Evolutionary conservation across 2,329 filamentous ascomycete genomes (phyloP), one percentile per base, ranked within the genome.

Genomic region (Seiridium cupressi): DNA sequence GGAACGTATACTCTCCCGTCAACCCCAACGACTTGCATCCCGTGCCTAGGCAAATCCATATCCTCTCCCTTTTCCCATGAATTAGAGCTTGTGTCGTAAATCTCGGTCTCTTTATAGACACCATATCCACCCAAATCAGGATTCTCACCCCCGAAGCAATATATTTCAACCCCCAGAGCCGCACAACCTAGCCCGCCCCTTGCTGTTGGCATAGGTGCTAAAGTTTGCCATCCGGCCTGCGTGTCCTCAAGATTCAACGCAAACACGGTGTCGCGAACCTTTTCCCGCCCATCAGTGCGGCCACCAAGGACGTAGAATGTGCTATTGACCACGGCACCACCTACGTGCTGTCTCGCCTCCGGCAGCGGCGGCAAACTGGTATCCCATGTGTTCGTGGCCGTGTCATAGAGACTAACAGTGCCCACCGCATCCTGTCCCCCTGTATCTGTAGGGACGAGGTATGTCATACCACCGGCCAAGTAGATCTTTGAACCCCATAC

Each of bases 231-330:
- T 7, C 51, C 51, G 3, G 56, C 56, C 40, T 10, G 13, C 40
- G 32, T 6, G 11, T 60, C 40, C 11, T 13, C 35, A 4, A 60
- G 18, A 32, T 60, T 44, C 5, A 60, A 44, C n/a, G 51, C 51
- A 35, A 60, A 60, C n/a, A 60, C 58, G 34, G 51, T 48, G n/a
- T 44, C 58, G 31, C 44, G 51, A 4, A 60, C 51, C 36, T 75
- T 74, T 26, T 60, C 54, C 34, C 72, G 69, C 0, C 72, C 72
- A 2, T 66, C 63, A 2, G 65, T 61, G 3, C 76, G 66, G 1
- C 76, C 76, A 0, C 75, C 75, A 0, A 76, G 46, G 1, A 79
- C 69, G 59, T 75, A 78, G 13, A 79, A 69, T 3, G 58, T 70
- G 2, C 63, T 60, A 0, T 66, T 69, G 9, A 76, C 64, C 0